Conservation (phyloP, 495 filamentous ascomycete species). For the Cercophora newfieldiana region DNA sequence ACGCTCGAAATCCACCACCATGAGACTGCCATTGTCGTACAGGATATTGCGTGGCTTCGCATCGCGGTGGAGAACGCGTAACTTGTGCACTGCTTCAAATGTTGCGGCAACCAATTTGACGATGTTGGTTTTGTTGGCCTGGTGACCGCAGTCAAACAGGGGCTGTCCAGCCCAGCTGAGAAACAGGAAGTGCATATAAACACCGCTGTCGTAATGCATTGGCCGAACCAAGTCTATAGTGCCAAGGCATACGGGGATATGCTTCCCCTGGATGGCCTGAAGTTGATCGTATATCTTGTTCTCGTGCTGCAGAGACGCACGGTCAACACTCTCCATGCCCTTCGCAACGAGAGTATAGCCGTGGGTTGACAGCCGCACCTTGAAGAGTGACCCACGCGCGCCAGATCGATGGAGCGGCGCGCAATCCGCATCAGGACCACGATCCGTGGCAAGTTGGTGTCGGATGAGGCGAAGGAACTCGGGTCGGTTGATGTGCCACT, state of each 20-base stretch:
- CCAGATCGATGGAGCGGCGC: conserved; percentile 43
- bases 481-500: conserved; percentile 22
- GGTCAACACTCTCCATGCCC: conserved; percentile 26
- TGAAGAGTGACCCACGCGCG: conserved; percentile 43
- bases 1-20: conserved; percentile 33
- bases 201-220: conserved; percentile 32
- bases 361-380: conserved; percentile 44
- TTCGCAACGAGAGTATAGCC: conserved; percentile 54
- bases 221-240: conserved; percentile 30
- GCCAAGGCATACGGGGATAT: conserved; percentile 43
- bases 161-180: conserved; percentile 35
- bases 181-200: conserved; percentile 35
- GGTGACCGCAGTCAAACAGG: conserved; percentile 17
- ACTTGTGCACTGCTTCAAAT: conserved; percentile 23
- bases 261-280: conserved; percentile 34
- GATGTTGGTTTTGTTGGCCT: conserved; percentile 5
- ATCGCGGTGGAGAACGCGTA: conserved; percentile 26
- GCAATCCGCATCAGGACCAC: too few species aligned
- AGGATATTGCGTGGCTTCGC: conserved; percentile 29
- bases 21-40: conserved; percentile 23
- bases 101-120: conserved; percentile 12
- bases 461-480: conserved; percentile 33
- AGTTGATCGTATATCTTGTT: conserved; percentile 36
- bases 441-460: too few species aligned
- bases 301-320: conserved; percentile 34